phyloP scores from a whole-genome alignment of 495 filamentous ascomycete species.

The Aspergillus egyptiacus region DNA sequence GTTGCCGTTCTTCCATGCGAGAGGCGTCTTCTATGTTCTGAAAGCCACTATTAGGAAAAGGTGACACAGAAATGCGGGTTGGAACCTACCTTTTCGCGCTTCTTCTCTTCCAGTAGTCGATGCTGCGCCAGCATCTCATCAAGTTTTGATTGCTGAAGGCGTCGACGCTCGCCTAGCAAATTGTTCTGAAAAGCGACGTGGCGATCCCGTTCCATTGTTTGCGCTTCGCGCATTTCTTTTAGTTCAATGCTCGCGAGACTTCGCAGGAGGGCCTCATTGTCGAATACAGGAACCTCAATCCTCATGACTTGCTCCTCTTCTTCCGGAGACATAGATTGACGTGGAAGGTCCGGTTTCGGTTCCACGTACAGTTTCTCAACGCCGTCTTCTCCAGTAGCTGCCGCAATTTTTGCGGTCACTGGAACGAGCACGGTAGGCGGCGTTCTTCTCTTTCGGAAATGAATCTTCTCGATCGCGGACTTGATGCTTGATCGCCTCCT shows the following conservation, averaged over 20 bases:
- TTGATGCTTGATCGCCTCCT: constrained; percentile 34
- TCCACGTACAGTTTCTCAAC: constrained; percentile 31
- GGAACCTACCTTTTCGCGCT: constrained; percentile 47
- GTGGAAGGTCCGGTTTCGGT: constrained; percentile 11
- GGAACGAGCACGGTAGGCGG: constrained; percentile 30
- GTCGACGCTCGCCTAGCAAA: constrained; percentile 27
- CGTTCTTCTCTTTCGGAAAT: constrained; percentile 35
- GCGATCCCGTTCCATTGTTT: constrained; percentile 52
- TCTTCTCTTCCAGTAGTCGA: constrained; percentile 42
- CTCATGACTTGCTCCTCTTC: constrained; percentile 21
- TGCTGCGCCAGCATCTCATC: constrained; percentile 25
- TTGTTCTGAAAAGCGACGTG: constrained; percentile 48
- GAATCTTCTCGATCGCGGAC: constrained; percentile 34
- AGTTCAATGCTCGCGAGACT: constrained; percentile 46
- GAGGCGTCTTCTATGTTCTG: constrained; percentile 45
- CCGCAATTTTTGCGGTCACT: constrained; percentile 24
- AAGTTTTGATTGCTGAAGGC: constrained; percentile 31
- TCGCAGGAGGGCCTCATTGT: constrained; percentile 34
- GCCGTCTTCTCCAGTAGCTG: constrained; percentile 24
- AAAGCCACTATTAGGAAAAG: constrained; percentile 35
- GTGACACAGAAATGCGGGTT: constrained; percentile 26
- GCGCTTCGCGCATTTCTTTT: constrained; percentile 44
- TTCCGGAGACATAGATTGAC: constrained; percentile 1
- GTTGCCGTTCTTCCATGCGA: constrained; percentile 67
- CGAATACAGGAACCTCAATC: constrained; percentile 36